Percentiles rank a stretch among this genome's conserved stretches.
These are phyloP conservation scores for Globisporangium heterothallicum DNA, from an alignment of 352 stramenopile species.

Conservation along the genomic window DNA sequence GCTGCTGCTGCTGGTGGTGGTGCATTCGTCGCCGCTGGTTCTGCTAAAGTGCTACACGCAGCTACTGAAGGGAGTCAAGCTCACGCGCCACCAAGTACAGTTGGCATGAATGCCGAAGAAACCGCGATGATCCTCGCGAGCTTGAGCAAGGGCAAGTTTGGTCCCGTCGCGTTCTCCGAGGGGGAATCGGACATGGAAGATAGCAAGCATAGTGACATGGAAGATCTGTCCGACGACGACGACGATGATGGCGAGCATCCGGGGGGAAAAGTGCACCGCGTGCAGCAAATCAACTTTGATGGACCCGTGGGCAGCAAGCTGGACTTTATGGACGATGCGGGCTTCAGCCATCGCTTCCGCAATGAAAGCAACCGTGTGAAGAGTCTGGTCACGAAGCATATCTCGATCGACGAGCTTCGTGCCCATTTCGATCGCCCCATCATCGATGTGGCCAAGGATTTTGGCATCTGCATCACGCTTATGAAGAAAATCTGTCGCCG, in stretches of 20 bases:
- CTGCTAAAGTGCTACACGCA: background rate
- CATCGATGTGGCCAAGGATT: constrained; percentile 87
- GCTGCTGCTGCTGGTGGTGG: background rate
- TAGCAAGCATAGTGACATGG: constrained; percentile 50
- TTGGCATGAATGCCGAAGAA: constrained; percentile 70
- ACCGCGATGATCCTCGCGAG: constrained; percentile 84
- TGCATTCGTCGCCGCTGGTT: background rate
- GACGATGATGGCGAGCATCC: constrained; percentile 36
- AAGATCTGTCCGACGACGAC: constrained; percentile 27
- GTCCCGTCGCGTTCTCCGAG: constrained; percentile 3
- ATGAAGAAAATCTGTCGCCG: constrained; percentile 81
- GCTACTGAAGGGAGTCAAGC: background rate
- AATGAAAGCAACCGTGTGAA: constrained; percentile 87
- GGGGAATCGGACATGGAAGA: constrained; percentile 20
- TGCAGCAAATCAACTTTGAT: constrained; percentile 75
- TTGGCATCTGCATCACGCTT: constrained; percentile 88
- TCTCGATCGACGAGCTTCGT: constrained; percentile 81
- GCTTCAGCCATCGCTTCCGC: constrained; percentile 69
- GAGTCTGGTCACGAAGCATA: constrained; percentile 84
- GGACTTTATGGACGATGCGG: constrained; percentile 68
- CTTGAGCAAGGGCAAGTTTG: constrained; percentile 60
- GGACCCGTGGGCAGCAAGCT: constrained; percentile 63
- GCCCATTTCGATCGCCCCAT: constrained; percentile 84
- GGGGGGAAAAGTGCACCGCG: constrained; percentile 37
- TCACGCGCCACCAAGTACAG: background rate